phyloP scores from a whole-genome alignment of 164 flowering plant species.

The Magnolia sinica region DNA sequence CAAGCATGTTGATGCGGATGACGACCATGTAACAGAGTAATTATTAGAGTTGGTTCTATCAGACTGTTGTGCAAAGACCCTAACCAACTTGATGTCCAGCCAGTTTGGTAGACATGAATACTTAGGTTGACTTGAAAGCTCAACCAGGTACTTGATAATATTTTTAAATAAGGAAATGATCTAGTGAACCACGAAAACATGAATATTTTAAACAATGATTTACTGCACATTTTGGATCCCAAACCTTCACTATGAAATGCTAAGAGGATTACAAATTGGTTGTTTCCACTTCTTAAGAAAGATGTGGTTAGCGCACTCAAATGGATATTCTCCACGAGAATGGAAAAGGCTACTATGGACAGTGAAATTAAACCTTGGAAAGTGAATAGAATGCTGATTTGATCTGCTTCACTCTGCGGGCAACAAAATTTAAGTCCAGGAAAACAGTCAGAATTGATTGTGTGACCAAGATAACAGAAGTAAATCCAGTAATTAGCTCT shows the following conservation, averaged over 20 bases:
- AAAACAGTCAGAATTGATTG: not conserved
- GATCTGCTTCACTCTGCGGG: slow-evolving; percentile 73
- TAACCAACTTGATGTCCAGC: no score
- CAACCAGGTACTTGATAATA: no score
- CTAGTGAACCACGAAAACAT: no score
- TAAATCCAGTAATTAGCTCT: not conserved
- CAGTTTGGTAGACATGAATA: no score
- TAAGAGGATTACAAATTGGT: not conserved
- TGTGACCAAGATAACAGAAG: not conserved
- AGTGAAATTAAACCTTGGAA: slow-evolving; percentile 42
- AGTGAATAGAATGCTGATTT: slow-evolving; percentile 82
- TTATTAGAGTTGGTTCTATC: no score
- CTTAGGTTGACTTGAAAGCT: no score
- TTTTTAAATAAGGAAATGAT: no score
- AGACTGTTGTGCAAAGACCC: no score
- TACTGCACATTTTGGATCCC: no score
- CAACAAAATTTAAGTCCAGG: slow-evolving; percentile 7
- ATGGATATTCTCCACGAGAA: not conserved
- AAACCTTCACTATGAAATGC: not conserved
- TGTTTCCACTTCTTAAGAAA: not conserved
- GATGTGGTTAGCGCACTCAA: slow-evolving; percentile 4
- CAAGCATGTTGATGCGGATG: no score
- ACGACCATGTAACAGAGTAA: no score
- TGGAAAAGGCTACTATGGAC: not conserved
- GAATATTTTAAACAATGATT: no score